phyloP scores from a whole-genome alignment of 169 alveolate genomes.

The Ophryocystis elektroscirrha region DNA sequence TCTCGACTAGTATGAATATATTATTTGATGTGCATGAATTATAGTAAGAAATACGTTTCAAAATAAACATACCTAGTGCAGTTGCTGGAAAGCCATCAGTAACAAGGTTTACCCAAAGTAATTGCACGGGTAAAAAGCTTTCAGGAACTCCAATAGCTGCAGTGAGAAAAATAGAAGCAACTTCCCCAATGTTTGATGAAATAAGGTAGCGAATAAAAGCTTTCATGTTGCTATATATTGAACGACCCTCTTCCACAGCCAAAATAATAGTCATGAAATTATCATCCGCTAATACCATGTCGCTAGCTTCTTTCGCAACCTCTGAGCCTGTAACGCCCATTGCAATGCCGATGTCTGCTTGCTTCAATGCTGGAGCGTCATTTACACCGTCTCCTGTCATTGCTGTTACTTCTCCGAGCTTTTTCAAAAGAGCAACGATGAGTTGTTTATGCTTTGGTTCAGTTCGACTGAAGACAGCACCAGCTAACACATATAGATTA shows the following conservation, averaged over 20 bases:
- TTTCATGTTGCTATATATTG: constrained; percentile 92
- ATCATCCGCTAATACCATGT: constrained; percentile 95
- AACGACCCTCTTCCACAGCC: constrained; percentile 96
- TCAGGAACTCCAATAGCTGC: constrained; percentile 93
- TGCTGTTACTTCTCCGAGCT: constrained; percentile 75
- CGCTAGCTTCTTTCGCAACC: constrained; percentile 99
- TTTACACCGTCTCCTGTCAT: constrained; percentile 99
- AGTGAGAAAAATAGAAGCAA: constrained; percentile 90
- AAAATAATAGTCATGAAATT: constrained; percentile 91
- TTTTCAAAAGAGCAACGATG: constrained; percentile 70
- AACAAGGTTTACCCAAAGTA: constrained; percentile 96
- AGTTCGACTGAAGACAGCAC: constrained; percentile 87
- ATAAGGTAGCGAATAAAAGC: constrained; percentile 90
- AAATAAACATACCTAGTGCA: constrained; percentile 54
- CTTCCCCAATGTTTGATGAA: constrained; percentile 96
- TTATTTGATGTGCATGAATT: background rate
- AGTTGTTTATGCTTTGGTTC: constrained; percentile 94
- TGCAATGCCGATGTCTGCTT: constrained; percentile 92
- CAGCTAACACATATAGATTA: too few species aligned
- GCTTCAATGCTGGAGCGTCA: constrained; percentile 98
- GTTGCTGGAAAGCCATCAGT: constrained; percentile 99
- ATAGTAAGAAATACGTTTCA: background rate
- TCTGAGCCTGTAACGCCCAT: constrained; percentile 98
- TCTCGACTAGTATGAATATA: background rate
- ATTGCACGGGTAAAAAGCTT: constrained; percentile 87